Conservation (phyloP, 805 yeast species). For the Metschnikowia similis region DNA sequence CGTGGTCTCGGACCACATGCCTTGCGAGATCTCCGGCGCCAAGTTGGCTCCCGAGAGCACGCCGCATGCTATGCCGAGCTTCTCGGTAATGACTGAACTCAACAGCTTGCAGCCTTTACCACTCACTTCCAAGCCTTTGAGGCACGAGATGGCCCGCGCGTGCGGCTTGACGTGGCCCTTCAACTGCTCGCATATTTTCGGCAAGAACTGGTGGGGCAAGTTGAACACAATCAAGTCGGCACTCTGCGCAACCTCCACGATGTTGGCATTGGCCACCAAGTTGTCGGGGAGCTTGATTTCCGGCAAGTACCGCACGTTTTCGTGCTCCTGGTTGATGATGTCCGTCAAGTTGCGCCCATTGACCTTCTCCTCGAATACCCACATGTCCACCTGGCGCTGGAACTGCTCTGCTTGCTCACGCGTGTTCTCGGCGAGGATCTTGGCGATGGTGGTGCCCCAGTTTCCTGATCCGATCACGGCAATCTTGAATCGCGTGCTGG, state of each 20-base stretch:
- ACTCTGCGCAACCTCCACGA: slow-evolving; percentile 67
- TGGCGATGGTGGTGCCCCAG: slow-evolving; percentile 98
- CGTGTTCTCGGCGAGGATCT: slow-evolving; percentile 87
- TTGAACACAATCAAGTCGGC: slow-evolving; percentile 90
- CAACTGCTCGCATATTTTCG: slow-evolving; percentile 69
- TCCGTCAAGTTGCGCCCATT: slow-evolving; percentile 81
- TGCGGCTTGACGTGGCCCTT: slow-evolving; percentile 66
- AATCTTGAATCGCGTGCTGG: slow-evolving; percentile 30
- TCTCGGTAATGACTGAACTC: slow-evolving; percentile 72
- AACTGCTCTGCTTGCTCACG: slow-evolving; percentile 69
- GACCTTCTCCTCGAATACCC: slow-evolving; percentile 89
- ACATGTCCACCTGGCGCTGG: slow-evolving; percentile 77
- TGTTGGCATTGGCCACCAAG: slow-evolving; percentile 81
- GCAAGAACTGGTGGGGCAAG: slow-evolving; percentile 95
- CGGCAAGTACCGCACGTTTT: slow-evolving; percentile 94
- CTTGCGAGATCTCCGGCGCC: slow-evolving; percentile 94
- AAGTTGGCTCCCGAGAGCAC: slow-evolving; percentile 96
- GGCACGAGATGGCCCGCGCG: slow-evolving; percentile 88
- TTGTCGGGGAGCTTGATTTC: slow-evolving; percentile 81
- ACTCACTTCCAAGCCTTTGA: slow-evolving; percentile 90
- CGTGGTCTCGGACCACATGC: slow-evolving; percentile 97
- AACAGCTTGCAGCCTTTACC: slow-evolving; percentile 81
- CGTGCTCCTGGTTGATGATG: slow-evolving; percentile 85
- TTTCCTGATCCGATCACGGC: slow-evolving; percentile 85
- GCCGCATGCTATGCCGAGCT: slow-evolving; percentile 87